phyloP scores from a whole-genome alignment of 2,329 filamentous ascomycete genomes.

The Ampelomyces quisqualis region DNA sequence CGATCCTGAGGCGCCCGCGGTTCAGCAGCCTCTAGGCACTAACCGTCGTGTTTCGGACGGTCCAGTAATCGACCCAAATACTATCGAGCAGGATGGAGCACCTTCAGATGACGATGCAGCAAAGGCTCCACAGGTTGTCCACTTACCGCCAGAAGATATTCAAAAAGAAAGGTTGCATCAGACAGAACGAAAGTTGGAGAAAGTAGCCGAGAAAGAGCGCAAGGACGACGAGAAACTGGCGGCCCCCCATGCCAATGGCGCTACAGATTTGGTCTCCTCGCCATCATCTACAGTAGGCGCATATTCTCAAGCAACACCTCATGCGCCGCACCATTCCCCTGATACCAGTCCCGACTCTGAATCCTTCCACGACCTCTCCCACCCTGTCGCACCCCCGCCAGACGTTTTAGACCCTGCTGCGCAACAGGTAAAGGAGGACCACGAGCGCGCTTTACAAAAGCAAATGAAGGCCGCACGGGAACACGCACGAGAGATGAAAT shows the following conservation, averaged over 20 bases:
- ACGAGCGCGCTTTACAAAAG: constrained; percentile 54
- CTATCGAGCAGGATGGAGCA: constrained; percentile 19
- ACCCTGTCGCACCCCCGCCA: constrained; percentile 20
- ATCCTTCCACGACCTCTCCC: constrained; percentile 42
- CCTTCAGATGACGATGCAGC: constrained; percentile 8
- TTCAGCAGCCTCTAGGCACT: constrained; percentile 12
- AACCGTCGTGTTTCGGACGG: constrained; percentile 14
- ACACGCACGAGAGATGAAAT: constrained; percentile 46
- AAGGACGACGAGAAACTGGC: constrained; percentile 43
- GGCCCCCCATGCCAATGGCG: constrained; percentile 24
- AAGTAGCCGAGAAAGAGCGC: constrained; percentile 38
- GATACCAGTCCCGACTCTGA: constrained; percentile 73
- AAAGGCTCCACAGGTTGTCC: constrained; percentile 43
- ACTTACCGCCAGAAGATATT: constrained; percentile 53
- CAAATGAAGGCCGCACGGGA: constrained; percentile 50
- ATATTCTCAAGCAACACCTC: constrained; percentile 72
- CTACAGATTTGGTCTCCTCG: constrained; percentile 46
- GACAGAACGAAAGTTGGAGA: constrained; percentile 44
- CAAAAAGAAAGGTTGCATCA: constrained; percentile 52
- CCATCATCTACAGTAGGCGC: constrained; percentile 67
- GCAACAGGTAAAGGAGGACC: constrained; percentile 53
- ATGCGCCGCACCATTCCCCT: constrained; percentile 66
- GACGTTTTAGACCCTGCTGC: constrained; percentile 40
- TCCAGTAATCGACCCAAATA: constrained; percentile 25
- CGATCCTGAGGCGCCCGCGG: constrained; percentile 14